Evolutionary conservation across 2,329 filamentous ascomycete species (phyloP).

Genomic region (Scopulariopsis brevicaulis): DNA sequence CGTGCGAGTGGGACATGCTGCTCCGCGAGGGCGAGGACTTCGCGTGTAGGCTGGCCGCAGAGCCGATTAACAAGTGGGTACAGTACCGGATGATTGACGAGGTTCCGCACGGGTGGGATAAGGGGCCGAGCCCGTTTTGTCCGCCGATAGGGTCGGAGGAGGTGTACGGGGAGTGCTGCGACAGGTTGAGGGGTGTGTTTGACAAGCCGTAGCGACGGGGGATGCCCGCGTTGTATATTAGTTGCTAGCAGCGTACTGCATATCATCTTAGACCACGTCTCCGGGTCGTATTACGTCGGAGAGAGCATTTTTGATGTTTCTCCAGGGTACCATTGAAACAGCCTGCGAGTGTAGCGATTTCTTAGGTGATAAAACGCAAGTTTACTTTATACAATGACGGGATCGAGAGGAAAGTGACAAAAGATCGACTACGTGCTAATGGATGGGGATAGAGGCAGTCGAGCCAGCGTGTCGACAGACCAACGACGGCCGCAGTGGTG

Average conservation of each 20-base stretch:
- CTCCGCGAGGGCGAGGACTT: slow-evolving; percentile 31
- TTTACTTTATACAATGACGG: no score
- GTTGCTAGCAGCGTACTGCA: neutral
- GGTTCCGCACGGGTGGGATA: slow-evolving; percentile 3
- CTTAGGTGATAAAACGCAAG: no score
- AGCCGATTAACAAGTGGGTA: neutral
- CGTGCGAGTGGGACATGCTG: slow-evolving; percentile 58
- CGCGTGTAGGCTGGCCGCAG: neutral
- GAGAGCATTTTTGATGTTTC: no score
- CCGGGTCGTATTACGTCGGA: no score
- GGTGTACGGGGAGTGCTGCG: slow-evolving; percentile 2
- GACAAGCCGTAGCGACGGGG: neutral
- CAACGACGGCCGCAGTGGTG: no score
- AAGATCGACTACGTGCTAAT: no score
- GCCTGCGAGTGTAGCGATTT: no score
- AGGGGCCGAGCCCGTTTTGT: slow-evolving; percentile 1
- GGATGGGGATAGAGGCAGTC: no score
- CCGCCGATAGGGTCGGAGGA: neutral
- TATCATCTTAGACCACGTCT: neutral
- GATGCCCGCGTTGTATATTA: neutral
- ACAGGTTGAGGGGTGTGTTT: neutral
- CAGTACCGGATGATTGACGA: slow-evolving; percentile 2
- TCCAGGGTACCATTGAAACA: no score
- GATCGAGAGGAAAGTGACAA: no score
- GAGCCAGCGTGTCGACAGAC: no score